Percentiles rank a stretch among this genome's conserved stretches.
phyloP scores from a whole-genome alignment of 441 rosid genomes.

The Capsella rubella region DNA sequence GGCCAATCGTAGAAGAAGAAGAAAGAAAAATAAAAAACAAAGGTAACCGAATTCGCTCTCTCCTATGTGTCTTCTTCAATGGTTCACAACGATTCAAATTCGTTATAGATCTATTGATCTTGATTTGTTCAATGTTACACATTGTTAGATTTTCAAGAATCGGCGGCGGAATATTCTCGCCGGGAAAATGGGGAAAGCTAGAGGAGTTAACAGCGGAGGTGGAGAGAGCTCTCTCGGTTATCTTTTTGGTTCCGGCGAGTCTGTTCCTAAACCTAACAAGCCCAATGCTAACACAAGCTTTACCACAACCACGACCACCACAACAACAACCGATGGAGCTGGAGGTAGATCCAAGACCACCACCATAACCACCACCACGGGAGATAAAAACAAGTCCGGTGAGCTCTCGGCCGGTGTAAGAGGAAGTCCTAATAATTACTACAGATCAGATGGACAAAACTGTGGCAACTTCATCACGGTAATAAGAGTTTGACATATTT shows the following conservation, averaged over 20 bases:
- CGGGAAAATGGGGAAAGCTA: constrained; percentile 56
- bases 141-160: constrained; percentile 23
- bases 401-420: constrained; percentile 63
- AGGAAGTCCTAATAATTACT: constrained; percentile 65
- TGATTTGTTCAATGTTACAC: constrained; percentile 13
- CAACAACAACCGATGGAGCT: constrained; percentile 27
- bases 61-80: constrained; percentile 11
- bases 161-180: constrained; percentile 25
- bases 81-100: background rate
- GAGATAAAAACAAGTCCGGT: constrained; percentile 42
- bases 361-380: constrained; percentile 37
- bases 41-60: constrained; percentile 22
- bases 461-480: constrained; percentile 83
- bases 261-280: constrained; percentile 39
- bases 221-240: constrained; percentile 73
- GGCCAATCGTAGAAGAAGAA: constrained; percentile 34
- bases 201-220: constrained; percentile 66
- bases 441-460: constrained; percentile 79
- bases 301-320: constrained; percentile 44
- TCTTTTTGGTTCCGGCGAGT: constrained; percentile 55
- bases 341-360: constrained; percentile 41
- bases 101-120: constrained; percentile 20
- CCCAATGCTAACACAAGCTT: constrained; percentile 40
- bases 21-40: background rate
- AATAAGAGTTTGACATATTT: background rate